These are phyloP conservation scores for Albugo laibachii DNA, from an alignment of 352 stramenopile species.

Conservation along the genomic window DNA sequence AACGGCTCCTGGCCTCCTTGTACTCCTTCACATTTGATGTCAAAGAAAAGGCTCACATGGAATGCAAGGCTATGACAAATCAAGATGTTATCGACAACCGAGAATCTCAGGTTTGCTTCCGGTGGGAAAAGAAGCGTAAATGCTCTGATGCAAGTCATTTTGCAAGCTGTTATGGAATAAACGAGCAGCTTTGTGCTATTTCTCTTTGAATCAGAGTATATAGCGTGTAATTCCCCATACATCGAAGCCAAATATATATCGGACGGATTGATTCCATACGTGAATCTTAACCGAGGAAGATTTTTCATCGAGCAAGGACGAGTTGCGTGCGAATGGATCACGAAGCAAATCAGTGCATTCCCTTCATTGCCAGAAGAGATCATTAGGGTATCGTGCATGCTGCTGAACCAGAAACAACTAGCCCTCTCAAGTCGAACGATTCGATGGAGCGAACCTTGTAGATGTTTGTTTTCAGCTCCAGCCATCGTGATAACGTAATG, in stretches of 20 bases:
- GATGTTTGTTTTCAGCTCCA: conserved; percentile 13
- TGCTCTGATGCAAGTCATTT: conserved; percentile 53
- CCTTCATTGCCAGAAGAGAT: conserved; percentile 49
- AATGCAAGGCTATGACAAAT: conserved; percentile 68
- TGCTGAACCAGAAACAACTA: conserved; percentile 37
- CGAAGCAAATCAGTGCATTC: conserved; percentile 57
- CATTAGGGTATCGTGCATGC: conserved; percentile 34
- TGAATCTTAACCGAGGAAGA: conserved; percentile 51
- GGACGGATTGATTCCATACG: conserved; percentile 20
- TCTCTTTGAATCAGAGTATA: conserved; percentile 27
- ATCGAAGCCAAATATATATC: conserved; percentile 42
- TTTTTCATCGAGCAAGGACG: conserved; percentile 18
- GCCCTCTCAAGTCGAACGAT: conserved; percentile 2
- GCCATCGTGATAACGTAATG: conserved; percentile 15
- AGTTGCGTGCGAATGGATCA: conserved; percentile 11
- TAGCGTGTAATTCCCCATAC: conserved; percentile 41
- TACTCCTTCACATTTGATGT: conserved; percentile 36
- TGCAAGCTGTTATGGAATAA: conserved; percentile 37
- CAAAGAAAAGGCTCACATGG: conserved; percentile 61
- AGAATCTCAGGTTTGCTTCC: conserved; percentile 35
- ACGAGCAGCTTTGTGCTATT: conserved; percentile 36
- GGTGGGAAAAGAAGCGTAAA: conserved; percentile 47
- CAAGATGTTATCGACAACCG: conserved; percentile 66
- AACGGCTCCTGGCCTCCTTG: conserved; percentile 31
- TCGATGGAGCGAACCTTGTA: conserved; percentile 30